A percentile compares a stretch with the other conserved stretches of the same genome.
Evolutionary conservation across 768 basidiomycete genomes (phyloP).

Genomic region (Cystofilobasidium ferigula): DNA sequence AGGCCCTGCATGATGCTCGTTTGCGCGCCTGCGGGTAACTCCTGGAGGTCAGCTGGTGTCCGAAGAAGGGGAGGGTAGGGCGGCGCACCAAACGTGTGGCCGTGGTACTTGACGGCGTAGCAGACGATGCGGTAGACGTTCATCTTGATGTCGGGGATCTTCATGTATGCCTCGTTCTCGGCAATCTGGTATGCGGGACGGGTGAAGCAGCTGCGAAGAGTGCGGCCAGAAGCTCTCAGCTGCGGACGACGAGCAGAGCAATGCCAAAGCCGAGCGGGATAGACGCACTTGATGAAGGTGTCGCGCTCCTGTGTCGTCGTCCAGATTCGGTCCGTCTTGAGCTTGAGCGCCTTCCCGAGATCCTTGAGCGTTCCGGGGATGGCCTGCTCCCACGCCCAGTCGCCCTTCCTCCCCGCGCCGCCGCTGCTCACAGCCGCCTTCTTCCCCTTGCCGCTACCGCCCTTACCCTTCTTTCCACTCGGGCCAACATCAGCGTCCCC

Average conservation of each 20-base stretch:
- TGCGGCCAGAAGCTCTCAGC: not conserved
- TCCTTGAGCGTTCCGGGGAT: conserved; percentile 58
- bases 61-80: not conserved
- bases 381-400: conserved; percentile 69
- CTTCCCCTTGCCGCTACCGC: conserved; percentile 37
- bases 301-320: conserved; percentile 75
- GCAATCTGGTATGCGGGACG: conserved; percentile 76
- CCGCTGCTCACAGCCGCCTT: conserved; percentile 27
- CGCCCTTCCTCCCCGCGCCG: conserved; percentile 36
- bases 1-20: conserved; percentile 82
- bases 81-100: conserved; percentile 54
- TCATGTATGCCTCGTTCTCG: conserved; percentile 83
- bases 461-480: conserved; percentile 18
- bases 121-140: conserved; percentile 83
- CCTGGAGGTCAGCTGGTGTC: no score
- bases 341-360: conserved; percentile 58
- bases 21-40: conserved; percentile 47
- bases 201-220: conserved; percentile 58
- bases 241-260: not conserved
- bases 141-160: conserved; percentile 54
- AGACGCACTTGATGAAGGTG: conserved; percentile 69
- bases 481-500: conserved; percentile 32
- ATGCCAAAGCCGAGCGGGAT: no score
- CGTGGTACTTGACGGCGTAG: conserved; percentile 80
- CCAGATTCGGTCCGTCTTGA: conserved; percentile 75